These are phyloP conservation scores for Mycena floridula DNA, from an alignment of 768 basidiomycete species.

Conservation along the genomic window DNA sequence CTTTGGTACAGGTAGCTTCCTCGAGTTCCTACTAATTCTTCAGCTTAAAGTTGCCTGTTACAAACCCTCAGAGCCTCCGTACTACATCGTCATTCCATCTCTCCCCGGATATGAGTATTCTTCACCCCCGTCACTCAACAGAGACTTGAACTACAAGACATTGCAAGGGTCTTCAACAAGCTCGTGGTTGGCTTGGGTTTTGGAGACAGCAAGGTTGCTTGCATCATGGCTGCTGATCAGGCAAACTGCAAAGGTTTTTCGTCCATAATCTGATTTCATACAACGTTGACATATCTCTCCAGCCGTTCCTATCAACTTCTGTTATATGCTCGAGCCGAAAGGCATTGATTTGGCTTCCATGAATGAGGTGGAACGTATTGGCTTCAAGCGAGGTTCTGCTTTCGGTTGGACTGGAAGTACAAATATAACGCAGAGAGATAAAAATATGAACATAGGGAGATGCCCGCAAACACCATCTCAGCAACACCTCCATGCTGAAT, in stretches of 20 bases:
- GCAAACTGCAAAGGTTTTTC: constrained; percentile 20
- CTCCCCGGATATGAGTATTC: constrained; percentile 22
- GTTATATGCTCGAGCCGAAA: not conserved
- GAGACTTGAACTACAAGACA: no score
- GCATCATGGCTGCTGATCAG: constrained; percentile 12
- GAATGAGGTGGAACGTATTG: not conserved
- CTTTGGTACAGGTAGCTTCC: constrained; percentile 9
- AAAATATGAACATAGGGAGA: no score
- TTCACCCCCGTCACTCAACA: constrained; percentile 11
- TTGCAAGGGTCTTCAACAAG: constrained; percentile 16
- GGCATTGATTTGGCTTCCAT: not conserved
- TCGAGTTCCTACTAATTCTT: constrained; percentile 14
- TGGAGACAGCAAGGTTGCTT: constrained; percentile 10
- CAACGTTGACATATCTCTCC: not conserved
- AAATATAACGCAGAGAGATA: no score
- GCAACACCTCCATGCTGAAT: no score
- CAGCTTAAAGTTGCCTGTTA: constrained; percentile 1
- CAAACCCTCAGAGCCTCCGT: constrained; percentile 7
- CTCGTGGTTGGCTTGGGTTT: constrained; percentile 25
- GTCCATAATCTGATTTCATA: constrained; percentile 4
- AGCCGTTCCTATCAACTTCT: not conserved
- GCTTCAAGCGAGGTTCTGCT: not conserved
- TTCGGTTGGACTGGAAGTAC: constrained; percentile 1
- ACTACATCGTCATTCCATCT: constrained; percentile 11
- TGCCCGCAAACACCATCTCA: no score